Evolutionary conservation across 106 monocot genomes (phyloP).

Genomic region (Chionographis japonica): DNA sequence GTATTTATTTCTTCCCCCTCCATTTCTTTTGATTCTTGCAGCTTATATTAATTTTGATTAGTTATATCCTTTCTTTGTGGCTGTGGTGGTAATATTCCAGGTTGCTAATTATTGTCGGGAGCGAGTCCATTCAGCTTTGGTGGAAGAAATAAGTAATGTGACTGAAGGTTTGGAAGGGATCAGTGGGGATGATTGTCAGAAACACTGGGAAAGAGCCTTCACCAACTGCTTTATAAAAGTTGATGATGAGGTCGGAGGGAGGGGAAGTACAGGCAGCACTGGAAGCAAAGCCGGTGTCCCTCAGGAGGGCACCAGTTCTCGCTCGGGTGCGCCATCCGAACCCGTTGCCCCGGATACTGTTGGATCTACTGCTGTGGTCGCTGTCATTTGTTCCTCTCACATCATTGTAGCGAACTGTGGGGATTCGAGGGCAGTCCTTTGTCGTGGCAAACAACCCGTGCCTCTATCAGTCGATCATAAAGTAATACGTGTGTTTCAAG

Average conservation of each 20-base stretch:
- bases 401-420: conserved; percentile 65
- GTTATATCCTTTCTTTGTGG: background rate
- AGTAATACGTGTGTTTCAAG: conserved; percentile 13
- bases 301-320: conserved; percentile 1
- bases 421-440: conserved; percentile 70
- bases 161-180: conserved; percentile 6
- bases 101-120: conserved; percentile 60
- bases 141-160: conserved; percentile 35
- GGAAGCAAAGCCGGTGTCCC: background rate
- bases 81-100: conserved; percentile 12
- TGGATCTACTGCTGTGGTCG: conserved; percentile 61
- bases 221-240: conserved; percentile 54
- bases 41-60: background rate
- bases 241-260: conserved; percentile 58
- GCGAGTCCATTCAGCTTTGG: conserved; percentile 34
- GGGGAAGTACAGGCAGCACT: background rate
- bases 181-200: conserved; percentile 19
- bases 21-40: background rate
- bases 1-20: too few species aligned
- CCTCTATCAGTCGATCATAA: conserved; percentile 63
- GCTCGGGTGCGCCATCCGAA: conserved; percentile 6
- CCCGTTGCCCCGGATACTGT: conserved; percentile 58
- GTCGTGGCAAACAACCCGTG: conserved; percentile 43
- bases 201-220: conserved; percentile 60
- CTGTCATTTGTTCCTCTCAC: conserved; percentile 56